Base-by-base conservation (phyloP, 2,329 filamentous ascomycete species). In the Karstenula rhodostoma region DNA sequence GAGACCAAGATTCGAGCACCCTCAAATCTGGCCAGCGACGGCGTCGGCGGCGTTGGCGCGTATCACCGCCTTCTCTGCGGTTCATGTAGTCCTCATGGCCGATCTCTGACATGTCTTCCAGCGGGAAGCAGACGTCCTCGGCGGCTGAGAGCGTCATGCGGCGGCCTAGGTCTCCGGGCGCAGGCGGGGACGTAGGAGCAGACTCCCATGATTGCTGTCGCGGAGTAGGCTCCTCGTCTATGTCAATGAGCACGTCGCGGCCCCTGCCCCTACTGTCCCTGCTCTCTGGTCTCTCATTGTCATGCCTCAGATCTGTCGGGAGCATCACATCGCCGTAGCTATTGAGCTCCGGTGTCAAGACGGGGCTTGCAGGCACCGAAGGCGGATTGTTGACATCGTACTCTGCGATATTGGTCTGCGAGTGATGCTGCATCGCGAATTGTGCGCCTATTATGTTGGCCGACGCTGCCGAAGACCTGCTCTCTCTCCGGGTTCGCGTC, bases 41-140 rank as follows among this genome's bases (percentile, higher is more conserved):
- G 7, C 75, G 81, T 79, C 77, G 62, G 78, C 81, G 76, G 58
- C 84, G 78, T 43, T 79, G 79, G 19, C 77, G 78, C 6, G 71
- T 68, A 46, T 77, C 77, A 42, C 77, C 78, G 47, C 78, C 80
- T 22, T 80, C 79, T 4, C 85, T 84, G 4, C 81, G 78, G 46
- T 82, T 82, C 40, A 84, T 78, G 59, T 81, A 81, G 51, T 95
- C 92, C 49, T 96, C 93, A 33, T 94, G 91, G 29, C 85, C 93
- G 50, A 95, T 82, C 69, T 96, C 93, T 0, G 92, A 95, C 78
- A 93, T 84, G 5, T 84, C 88, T 57, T 91, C 89, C 6, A 89
- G 88, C 0, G 94, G 94, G 71, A 97, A 97, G 80, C 95, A 97
- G 0, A 98, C 94, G 78, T 98, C 95, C 66, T 91, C 91, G 70